Evolutionary conservation across 177 flowering plant species (phyloP).

Genomic region (Vitis hybrid): DNA sequence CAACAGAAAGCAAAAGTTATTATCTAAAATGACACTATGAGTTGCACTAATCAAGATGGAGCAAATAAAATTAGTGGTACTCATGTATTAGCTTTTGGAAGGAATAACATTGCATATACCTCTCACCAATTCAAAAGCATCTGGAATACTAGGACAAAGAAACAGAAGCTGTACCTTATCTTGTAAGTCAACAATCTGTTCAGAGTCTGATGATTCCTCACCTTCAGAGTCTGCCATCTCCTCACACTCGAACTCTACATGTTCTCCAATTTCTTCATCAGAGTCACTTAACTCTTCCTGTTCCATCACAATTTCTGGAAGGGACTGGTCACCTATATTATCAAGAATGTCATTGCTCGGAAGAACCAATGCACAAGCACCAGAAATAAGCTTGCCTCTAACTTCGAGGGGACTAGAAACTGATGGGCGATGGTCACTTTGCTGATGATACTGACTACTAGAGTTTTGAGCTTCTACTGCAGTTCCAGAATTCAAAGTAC

Average conservation of each 20-base stretch:
- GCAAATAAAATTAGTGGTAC: too few species aligned
- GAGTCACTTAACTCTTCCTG: slow-evolving; percentile 98
- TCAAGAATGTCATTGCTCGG: slow-evolving; percentile 25
- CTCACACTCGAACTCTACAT: slow-evolving; percentile 93
- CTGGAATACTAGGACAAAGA: slow-evolving; percentile 1
- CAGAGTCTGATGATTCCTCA: slow-evolving; percentile 58
- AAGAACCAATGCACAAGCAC: slow-evolving; percentile 17
- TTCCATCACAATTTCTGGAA: slow-evolving; percentile 88
- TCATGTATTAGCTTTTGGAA: too few species aligned
- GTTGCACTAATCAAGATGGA: too few species aligned
- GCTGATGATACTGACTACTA: neutral
- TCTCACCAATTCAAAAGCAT: neutral
- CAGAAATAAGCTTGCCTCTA: slow-evolving; percentile 13
- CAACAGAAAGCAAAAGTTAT: too few species aligned
- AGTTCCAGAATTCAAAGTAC: slow-evolving; percentile 10
- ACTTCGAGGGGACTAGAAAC: neutral
- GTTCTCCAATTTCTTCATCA: slow-evolving; percentile 82
- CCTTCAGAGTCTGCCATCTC: slow-evolving; percentile 96
- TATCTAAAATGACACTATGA: too few species aligned
- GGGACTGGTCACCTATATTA: slow-evolving; percentile 46
- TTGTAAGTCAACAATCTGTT: slow-evolving; percentile 31
- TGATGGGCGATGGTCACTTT: neutral
- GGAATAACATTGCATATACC: neutral
- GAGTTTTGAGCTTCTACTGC: slow-evolving; percentile 4
- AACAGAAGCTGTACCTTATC: slow-evolving; percentile 42